Base-by-base conservation (phyloP, 1,284 basidiomycete species). In the Fomitopsis palustris region DNA sequence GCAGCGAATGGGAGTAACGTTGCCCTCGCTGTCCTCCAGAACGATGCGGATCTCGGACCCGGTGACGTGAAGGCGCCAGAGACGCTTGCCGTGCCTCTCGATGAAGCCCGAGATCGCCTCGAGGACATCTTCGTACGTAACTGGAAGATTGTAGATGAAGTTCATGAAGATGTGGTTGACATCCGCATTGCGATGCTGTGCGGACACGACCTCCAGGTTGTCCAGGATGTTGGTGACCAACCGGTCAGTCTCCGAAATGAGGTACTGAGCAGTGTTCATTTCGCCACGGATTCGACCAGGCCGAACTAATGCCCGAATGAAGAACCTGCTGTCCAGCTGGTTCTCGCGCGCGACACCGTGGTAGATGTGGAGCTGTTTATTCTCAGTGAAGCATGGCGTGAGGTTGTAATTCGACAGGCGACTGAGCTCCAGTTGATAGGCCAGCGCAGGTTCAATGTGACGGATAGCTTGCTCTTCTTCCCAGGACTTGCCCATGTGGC, bases 91-190 rank as follows among this genome's bases (percentile, higher is more conserved):
- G 70, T 98, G 95, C 49, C 97, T 91, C 71, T 98, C 96, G 67
- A 99, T 95, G 81, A 99, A 99, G 52, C 96, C 96, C 19, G 95
- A 89, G 60, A 99, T 92, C 8, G 96, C 96, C 61, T 92, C 90
- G 61, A 98, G 86, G 10, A 99, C 95, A 68, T 98, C 95, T 66
- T 98, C 96, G 68, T 98, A 98, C 38, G 90, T 91, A 65, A 99
- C 94, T 29, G 90, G 87, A 62, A 99, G 89, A 72, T 92, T 93
- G 83, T 99, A 99, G 71, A 99, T 89, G 76, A 98, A 98, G 79
- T 97, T 97, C 86, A 98, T 93, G 78, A 92, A 93, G 72, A 97
- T 96, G 73, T 97, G 94, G 74, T 97, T 97, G 79, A 92, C 93
- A 74, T 97, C 95, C 2, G 94, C 91, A 68, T 90, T 93, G 64